These are phyloP conservation scores for Cupressus sempervirens DNA, from an alignment of 75 land plant genomes.

Conservation along the genomic window DNA sequence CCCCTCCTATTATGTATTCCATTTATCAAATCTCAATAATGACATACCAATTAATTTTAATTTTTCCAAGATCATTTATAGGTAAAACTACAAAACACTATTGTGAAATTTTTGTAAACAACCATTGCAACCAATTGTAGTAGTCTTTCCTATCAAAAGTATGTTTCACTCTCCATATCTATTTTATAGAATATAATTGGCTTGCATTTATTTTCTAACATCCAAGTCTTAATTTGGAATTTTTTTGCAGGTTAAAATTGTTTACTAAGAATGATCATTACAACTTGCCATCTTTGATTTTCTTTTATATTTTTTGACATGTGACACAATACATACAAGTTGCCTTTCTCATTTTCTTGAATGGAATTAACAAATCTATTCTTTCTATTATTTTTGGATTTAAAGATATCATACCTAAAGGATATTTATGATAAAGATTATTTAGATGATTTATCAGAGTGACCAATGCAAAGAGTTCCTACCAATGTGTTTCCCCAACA, in stretches of 20 bases:
- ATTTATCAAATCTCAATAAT: background rate
- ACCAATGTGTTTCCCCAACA: background rate
- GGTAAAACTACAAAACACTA: background rate
- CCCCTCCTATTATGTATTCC: background rate
- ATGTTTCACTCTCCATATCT: background rate
- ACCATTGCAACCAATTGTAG: background rate
- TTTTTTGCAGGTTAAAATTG: background rate
- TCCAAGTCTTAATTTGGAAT: background rate
- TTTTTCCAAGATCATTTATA: background rate
- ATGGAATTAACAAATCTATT: background rate
- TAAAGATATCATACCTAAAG: constrained; percentile 3
- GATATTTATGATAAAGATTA: background rate
- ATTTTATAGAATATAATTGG: background rate
- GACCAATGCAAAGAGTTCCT: background rate
- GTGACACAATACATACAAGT: background rate
- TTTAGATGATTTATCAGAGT: background rate
- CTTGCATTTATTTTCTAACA: background rate
- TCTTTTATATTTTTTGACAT: background rate
- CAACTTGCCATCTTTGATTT: background rate
- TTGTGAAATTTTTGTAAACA: background rate
- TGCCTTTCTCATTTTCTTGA: background rate
- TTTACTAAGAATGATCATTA: background rate
- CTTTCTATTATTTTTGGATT: constrained; percentile 4
- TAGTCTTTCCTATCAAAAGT: background rate
- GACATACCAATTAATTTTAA: background rate